A percentile compares a stretch with the other conserved stretches of the same genome.
Conservation (phyloP, 257 asterid species). For the Solanum chiquidenum region DNA sequence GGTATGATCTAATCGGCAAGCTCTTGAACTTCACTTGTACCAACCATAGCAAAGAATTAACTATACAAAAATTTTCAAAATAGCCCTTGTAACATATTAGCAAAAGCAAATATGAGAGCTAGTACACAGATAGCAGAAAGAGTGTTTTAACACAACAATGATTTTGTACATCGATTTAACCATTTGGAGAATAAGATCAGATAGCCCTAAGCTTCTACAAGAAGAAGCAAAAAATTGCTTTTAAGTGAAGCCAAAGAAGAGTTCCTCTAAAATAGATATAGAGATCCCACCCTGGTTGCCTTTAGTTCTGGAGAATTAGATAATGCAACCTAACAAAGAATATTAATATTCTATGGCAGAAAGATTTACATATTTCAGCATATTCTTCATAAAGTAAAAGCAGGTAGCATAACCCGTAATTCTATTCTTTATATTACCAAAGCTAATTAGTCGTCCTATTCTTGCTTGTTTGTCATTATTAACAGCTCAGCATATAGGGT, state of each 20-base stretch:
- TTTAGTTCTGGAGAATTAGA: background rate
- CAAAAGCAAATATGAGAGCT: background rate
- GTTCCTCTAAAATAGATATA: background rate
- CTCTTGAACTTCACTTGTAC: background rate
- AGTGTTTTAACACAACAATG: background rate
- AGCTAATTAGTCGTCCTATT: background rate
- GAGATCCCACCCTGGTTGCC: background rate
- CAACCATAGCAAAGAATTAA: background rate
- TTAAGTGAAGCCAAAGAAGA: background rate
- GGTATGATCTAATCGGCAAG: background rate
- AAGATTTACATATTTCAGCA: background rate
- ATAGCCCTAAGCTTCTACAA: background rate
- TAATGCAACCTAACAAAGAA: background rate
- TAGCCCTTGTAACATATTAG: background rate
- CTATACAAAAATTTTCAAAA: background rate
- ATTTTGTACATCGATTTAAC: background rate
- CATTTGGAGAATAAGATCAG: background rate
- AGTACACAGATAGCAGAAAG: background rate
- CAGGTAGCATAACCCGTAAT: background rate
- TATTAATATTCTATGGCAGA: background rate
- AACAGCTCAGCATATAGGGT: background rate
- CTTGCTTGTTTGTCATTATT: background rate
- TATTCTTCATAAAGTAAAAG: background rate
- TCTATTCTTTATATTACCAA: background rate
- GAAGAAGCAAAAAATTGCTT: background rate